These are phyloP conservation scores for Paramecium caudatum DNA, from an alignment of 73 alveolate genomes.

Conservation along the genomic window DNA sequence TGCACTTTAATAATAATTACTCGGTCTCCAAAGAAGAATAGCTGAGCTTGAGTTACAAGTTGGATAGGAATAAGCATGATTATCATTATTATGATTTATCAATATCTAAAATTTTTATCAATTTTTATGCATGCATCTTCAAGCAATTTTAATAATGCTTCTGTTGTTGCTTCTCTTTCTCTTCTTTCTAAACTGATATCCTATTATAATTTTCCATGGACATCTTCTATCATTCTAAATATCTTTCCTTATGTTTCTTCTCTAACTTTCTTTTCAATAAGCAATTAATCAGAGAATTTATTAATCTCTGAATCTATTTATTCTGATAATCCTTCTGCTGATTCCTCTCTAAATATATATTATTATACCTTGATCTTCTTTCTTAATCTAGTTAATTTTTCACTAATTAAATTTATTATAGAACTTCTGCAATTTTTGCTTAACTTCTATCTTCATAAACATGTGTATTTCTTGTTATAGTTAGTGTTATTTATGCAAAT, in stretches of 20 bases:
- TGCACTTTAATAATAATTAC: slow-evolving; percentile 83
- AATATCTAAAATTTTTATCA: slow-evolving; percentile 62
- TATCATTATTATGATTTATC: background rate
- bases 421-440: slow-evolving; percentile 63
- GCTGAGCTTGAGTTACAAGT: slow-evolving; percentile 90
- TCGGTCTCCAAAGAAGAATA: slow-evolving; percentile 91
- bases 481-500: slow-evolving; percentile 23
- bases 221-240: slow-evolving; percentile 70
- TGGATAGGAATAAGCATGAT: slow-evolving; percentile 83
- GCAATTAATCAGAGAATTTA: slow-evolving; percentile 55
- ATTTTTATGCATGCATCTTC: slow-evolving; percentile 69
- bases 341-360: slow-evolving; percentile 37
- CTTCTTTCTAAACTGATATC: slow-evolving; percentile 56
- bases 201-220: slow-evolving; percentile 31
- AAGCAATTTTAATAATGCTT: slow-evolving; percentile 30
- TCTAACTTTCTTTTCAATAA: slow-evolving; percentile 62
- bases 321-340: slow-evolving; percentile 45
- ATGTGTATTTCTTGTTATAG: slow-evolving; percentile 62
- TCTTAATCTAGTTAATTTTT: slow-evolving; percentile 62
- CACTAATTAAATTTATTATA: slow-evolving; percentile 37
- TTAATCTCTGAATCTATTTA: slow-evolving; percentile 62
- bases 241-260: slow-evolving; percentile 69
- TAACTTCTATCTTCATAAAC: slow-evolving; percentile 60
- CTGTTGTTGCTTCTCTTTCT: slow-evolving; percentile 70
- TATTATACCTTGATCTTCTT: slow-evolving; percentile 54